Percentiles rank a stretch among this genome's conserved stretches.
Conservation (phyloP, 192 early-diverging fungal species). For the Coemansia sp. region DNA sequence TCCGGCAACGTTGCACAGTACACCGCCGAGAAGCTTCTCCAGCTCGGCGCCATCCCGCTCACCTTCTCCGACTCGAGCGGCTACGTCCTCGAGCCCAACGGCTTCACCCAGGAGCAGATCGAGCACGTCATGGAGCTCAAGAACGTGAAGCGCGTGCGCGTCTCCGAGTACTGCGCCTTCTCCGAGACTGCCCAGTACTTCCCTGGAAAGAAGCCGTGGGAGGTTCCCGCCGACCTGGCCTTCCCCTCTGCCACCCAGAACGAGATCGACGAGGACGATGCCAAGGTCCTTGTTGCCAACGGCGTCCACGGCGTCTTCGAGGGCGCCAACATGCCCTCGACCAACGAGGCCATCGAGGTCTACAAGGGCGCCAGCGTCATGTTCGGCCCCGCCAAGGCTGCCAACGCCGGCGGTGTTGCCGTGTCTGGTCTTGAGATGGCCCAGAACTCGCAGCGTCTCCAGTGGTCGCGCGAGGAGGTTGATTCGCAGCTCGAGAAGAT, state of each 20-base stretch:
- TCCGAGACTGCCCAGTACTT: constrained; percentile 55
- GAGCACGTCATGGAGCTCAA: constrained; percentile 58
- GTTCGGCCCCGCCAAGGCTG: constrained; percentile 60
- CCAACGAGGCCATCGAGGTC: constrained; percentile 58
- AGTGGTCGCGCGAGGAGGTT: constrained; percentile 59
- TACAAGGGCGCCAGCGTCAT: constrained; percentile 53
- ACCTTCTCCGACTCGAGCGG: constrained; percentile 60
- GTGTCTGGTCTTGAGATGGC: constrained; percentile 63
- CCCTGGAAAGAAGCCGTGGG: constrained; percentile 58
- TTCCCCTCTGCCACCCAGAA: constrained; percentile 62
- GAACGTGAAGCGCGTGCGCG: constrained; percentile 56
- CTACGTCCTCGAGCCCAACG: constrained; percentile 53
- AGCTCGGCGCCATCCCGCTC: constrained; percentile 56
- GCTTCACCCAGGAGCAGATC: constrained; percentile 57
- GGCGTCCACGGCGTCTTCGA: constrained; percentile 57
- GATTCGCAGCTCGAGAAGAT: constrained; percentile 56
- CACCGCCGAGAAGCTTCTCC: constrained; percentile 58
- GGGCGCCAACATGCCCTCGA: constrained; percentile 61
- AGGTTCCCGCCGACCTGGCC: constrained; percentile 56
- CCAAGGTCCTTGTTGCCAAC: constrained; percentile 55
- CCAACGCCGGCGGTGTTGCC: constrained; percentile 60
- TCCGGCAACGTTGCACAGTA: constrained; percentile 61
- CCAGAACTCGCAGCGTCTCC: constrained; percentile 59
- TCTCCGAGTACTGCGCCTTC: constrained; percentile 56
- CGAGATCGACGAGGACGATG: constrained; percentile 59